phyloP scores from a whole-genome alignment of 345 rosid genomes.

The Laguncularia racemosa region DNA sequence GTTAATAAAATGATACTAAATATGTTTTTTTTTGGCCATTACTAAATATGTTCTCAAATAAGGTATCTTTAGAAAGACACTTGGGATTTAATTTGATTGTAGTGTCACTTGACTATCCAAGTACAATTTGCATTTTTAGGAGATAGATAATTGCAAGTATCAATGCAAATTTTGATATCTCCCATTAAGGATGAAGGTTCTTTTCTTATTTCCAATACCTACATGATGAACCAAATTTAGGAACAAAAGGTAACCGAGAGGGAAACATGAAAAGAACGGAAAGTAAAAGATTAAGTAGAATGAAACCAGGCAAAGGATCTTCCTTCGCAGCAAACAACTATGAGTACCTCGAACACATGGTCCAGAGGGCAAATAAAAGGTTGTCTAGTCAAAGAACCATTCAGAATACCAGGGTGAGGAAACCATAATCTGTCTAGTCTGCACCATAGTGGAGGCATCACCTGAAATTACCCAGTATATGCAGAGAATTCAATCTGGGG shows the following conservation, averaged over 20 bases:
- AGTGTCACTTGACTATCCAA: too few species aligned
- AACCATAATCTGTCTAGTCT: conserved; percentile 98
- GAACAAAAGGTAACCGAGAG: neutral
- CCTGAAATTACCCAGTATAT: conserved; percentile 32
- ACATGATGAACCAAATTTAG: too few species aligned
- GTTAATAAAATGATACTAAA: too few species aligned
- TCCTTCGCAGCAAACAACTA: neutral
- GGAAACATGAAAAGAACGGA: neutral
- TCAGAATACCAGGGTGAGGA: conserved; percentile 87
- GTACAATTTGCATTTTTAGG: too few species aligned
- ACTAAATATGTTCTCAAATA: too few species aligned
- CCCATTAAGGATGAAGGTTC: too few species aligned
- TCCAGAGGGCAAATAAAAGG: conserved; percentile 97
- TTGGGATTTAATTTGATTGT: too few species aligned
- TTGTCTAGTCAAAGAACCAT: conserved; percentile 86
- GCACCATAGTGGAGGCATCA: conserved; percentile 98
- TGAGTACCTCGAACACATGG: conserved; percentile 88
- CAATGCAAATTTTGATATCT: too few species aligned
- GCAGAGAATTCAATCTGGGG: neutral
- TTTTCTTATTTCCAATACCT: too few species aligned
- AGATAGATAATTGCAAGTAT: too few species aligned
- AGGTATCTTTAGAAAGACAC: too few species aligned
- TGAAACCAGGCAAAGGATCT: neutral
- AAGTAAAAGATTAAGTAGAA: neutral
- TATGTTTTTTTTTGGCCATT: too few species aligned